These are phyloP conservation scores for Ganoderma meredithae DNA, from an alignment of 1,284 basidiomycete species.

Conservation along the genomic window DNA sequence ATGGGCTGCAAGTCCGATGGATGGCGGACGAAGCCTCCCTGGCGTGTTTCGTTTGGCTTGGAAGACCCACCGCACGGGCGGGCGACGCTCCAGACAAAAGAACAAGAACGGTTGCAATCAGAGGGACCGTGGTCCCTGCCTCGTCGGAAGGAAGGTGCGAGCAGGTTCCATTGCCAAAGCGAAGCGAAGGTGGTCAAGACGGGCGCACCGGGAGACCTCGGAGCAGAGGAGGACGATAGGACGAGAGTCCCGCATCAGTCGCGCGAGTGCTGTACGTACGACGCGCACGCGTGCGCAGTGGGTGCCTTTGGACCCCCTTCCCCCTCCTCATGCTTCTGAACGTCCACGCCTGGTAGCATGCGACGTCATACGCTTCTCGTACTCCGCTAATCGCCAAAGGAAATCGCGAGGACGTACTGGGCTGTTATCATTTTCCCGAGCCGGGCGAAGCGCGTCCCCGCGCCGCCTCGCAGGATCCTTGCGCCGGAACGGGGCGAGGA, in stretches of 20 bases:
- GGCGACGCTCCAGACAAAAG: neutral
- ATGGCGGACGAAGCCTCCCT: neutral
- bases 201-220: conserved; percentile 5
- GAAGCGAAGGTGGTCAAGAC: neutral
- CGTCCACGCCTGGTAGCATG: neutral
- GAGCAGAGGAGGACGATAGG: neutral
- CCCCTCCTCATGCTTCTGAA: neutral
- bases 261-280: neutral
- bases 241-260: neutral
- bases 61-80: neutral
- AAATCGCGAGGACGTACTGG: neutral
- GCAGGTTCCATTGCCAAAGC: neutral
- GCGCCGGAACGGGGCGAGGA: neutral
- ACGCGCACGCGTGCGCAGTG: neutral
- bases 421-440: neutral
- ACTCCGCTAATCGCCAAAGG: conserved; percentile 2
- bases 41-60: neutral
- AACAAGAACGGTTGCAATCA: neutral
- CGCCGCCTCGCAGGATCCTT: conserved; percentile 2
- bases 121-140: neutral
- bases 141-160: neutral
- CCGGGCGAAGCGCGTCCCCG: conserved; percentile 6
- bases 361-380: neutral
- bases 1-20: neutral
- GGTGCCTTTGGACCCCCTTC: neutral